phyloP scores from a whole-genome alignment of 345 rosid genomes.

The Anacardium occidentale region DNA sequence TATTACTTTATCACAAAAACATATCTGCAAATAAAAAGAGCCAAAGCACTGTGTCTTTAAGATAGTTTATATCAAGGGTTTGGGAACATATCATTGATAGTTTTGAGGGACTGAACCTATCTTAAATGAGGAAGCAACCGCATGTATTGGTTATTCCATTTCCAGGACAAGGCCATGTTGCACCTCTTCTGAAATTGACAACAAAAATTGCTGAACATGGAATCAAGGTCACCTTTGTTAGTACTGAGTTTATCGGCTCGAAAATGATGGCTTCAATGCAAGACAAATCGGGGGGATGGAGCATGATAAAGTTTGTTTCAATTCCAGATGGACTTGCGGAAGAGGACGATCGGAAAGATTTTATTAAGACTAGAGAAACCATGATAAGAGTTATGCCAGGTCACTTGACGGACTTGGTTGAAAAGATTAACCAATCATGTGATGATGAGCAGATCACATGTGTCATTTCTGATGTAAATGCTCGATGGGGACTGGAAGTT shows the following conservation, averaged over 20 bases:
- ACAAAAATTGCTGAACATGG: constrained; percentile 32
- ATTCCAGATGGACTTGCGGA: constrained; percentile 23
- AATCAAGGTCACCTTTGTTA: constrained; percentile 40
- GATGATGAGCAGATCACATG: constrained; percentile 27
- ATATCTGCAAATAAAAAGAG: not conserved
- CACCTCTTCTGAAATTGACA: constrained; percentile 39
- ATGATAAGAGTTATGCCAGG: constrained; percentile 18
- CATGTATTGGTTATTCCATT: constrained; percentile 31
- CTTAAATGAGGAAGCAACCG: constrained; percentile 13
- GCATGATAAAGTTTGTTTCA: constrained; percentile 24
- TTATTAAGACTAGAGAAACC: not conserved
- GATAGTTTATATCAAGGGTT: not conserved
- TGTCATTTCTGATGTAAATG: constrained; percentile 23
- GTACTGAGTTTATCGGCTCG: constrained; percentile 22
- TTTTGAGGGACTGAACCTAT: not conserved
- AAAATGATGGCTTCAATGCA: constrained; percentile 22
- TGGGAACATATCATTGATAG: not conserved
- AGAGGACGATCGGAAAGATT: constrained; percentile 6
- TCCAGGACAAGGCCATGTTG: constrained; percentile 40
- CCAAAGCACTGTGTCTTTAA: not conserved
- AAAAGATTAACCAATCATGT: constrained; percentile 19
- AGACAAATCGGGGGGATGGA: not conserved
- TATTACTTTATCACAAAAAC: not conserved
- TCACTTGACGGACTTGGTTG: constrained; percentile 26
- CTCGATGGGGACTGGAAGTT: constrained; percentile 34